Base-by-base conservation (phyloP, 176 grass and related monocot species). In the Metroxylon sagu region DNA sequence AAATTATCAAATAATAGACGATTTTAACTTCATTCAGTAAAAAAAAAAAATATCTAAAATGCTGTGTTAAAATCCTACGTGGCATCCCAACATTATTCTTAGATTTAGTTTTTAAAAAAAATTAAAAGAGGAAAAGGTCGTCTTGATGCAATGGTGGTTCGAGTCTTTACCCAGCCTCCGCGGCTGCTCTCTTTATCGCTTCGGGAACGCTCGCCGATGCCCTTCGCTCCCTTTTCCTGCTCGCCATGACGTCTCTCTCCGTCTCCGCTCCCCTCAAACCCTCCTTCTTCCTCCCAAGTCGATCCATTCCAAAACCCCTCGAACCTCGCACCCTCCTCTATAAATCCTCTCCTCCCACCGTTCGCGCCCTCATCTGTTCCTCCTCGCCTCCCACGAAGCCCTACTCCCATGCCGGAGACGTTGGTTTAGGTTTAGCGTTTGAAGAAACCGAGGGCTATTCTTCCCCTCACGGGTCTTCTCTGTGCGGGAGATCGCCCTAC, bases 321-420 rank as follows among this genome's bases (percentile, higher is more conserved):
- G 35, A 51, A 54, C 35, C 19, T 39, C 49, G n/a, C 49, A 39
- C 25, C 14, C 18, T 72, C 19, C 28, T n/a, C 49, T n/a, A 29
- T 17, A 59, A 35, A 54, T 68, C 50, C 7, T 17, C 57, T n/a
- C 19, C 52, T 49, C 53, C 4, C 35, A 39, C 68, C 53, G 35
- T 31, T 25, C 61, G 30, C 18, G 53, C 61, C 53, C 68, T 71
- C 26, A 31, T 71, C 57, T 71, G 54, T 3, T 19, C 88, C 17
- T 73, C 86, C 4, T 50, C 64, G 3, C 74, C 77, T 54, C 43
- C 78, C 6, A 1, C 52, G 12, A 39, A 57, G 28, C 28, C 49
- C 80, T 43, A 61, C 73, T 58, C 19, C 71, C 14, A 75, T 69
- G 65, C 62, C 75, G 18, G 64, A 84, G 53, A 65, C 71, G 25